phyloP scores from a whole-genome alignment of 2,329 filamentous ascomycete species.

The Trichoderma oligosporum region DNA sequence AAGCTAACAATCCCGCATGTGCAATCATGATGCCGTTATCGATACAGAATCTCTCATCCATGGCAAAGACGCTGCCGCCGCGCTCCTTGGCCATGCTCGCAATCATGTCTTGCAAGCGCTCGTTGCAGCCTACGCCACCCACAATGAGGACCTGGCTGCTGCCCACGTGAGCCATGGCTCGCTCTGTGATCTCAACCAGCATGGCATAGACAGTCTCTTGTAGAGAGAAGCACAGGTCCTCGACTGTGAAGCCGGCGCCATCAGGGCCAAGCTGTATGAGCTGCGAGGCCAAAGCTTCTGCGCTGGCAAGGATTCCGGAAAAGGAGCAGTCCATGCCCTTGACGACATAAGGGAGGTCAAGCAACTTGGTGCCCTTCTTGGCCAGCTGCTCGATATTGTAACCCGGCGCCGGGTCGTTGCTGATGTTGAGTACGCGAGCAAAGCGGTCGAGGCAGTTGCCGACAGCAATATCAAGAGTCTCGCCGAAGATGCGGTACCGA shows the following conservation, averaged over 20 bases:
- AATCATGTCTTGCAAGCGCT: constrained; percentile 97
- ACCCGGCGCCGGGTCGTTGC: constrained; percentile 92
- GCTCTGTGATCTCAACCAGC: constrained; percentile 97
- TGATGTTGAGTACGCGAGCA: constrained; percentile 82
- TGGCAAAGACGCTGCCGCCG: constrained; percentile 87
- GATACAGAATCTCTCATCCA: constrained; percentile 96
- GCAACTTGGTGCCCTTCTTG: constrained; percentile 64
- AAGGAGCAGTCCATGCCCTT: constrained; percentile 99
- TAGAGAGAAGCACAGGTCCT: constrained; percentile 87
- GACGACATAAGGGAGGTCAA: constrained; percentile 91
- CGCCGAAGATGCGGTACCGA: constrained; percentile 95
- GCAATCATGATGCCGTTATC: constrained; percentile 99
- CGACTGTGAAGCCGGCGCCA: constrained; percentile 63
- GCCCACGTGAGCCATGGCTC: constrained; percentile 96
- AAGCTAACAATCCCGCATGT: constrained; percentile 85
- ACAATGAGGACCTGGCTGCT: constrained; percentile 89
- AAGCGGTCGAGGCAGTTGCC: constrained; percentile 97
- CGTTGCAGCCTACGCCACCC: constrained; percentile 92
- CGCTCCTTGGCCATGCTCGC: constrained; percentile 86
- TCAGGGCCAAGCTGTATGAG: constrained; percentile 51
- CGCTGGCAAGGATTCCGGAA: constrained; percentile 80
- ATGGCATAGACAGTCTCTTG: constrained; percentile 96
- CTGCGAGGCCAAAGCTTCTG: constrained; percentile 73
- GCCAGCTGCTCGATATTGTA: constrained; percentile 98
- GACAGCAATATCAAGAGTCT: constrained; percentile 95